Conservation (phyloP, 1,284 basidiomycete species). For the Moniliophthora roreri region DNA sequence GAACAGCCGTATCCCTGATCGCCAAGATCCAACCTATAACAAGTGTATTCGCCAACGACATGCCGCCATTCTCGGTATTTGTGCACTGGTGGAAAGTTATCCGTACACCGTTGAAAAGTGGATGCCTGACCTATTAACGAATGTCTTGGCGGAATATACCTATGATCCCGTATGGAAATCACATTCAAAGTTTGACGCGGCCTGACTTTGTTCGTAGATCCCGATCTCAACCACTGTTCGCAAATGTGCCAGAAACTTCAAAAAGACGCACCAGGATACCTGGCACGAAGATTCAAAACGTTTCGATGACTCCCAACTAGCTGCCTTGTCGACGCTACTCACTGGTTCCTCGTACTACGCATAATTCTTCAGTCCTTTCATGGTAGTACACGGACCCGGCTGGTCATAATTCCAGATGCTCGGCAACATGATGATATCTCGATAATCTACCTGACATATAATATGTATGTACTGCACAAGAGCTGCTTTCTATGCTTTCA, state of each 20-base stretch:
- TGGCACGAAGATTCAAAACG: slow-evolving; percentile 81
- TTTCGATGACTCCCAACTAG: slow-evolving; percentile 74
- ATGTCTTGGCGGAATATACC: slow-evolving; percentile 75
- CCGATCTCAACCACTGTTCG: slow-evolving; percentile 74
- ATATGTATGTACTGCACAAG: background rate
- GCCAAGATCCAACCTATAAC: slow-evolving; percentile 59
- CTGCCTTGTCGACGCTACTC: slow-evolving; percentile 67
- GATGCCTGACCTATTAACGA: slow-evolving; percentile 76
- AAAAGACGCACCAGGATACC: slow-evolving; percentile 79
- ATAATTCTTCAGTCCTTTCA: slow-evolving; percentile 26
- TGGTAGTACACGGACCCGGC: too few relatives aligned
- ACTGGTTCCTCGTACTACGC: slow-evolving; percentile 77
- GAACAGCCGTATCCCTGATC: slow-evolving; percentile 55
- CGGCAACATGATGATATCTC: background rate
- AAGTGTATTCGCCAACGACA: slow-evolving; percentile 70
- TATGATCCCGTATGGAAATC: slow-evolving; percentile 67
- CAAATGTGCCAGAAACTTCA: slow-evolving; percentile 74
- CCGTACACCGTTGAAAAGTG: slow-evolving; percentile 86
- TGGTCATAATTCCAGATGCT: background rate
- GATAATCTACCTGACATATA: background rate
- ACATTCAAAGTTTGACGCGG: slow-evolving; percentile 9
- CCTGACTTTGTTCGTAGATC: slow-evolving; percentile 39
- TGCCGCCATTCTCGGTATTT: slow-evolving; percentile 77
- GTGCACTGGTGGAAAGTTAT: slow-evolving; percentile 78
- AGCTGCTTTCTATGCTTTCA: background rate